Evolutionary conservation across 192 early-diverging fungal species (phyloP).

Genomic region (Phycomyces nitens): DNA sequence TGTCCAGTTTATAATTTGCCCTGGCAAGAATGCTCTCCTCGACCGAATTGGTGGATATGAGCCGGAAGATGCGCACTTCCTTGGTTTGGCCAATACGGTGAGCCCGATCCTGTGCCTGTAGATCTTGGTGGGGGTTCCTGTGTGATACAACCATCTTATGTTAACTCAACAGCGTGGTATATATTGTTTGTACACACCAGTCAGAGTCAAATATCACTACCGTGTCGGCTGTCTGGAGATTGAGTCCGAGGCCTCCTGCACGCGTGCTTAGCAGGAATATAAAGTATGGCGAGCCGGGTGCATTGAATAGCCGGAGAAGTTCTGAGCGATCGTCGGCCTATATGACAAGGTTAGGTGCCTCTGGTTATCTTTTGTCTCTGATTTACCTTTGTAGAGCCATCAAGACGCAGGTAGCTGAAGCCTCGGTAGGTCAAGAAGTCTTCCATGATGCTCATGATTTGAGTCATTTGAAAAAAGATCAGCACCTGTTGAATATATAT

Average conservation of each 20-base stretch:
- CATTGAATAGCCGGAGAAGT: constrained; percentile 82
- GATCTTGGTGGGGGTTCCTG: constrained; percentile 94
- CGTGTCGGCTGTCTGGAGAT: constrained; percentile 95
- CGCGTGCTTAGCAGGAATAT: constrained; percentile 93
- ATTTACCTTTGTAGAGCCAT: constrained; percentile 80
- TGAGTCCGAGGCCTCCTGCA: constrained; percentile 95
- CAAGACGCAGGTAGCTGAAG: constrained; percentile 77
- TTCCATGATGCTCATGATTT: constrained; percentile 96
- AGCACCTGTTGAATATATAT: constrained; percentile 40
- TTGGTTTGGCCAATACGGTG: constrained; percentile 99
- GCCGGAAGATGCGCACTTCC: constrained; percentile 91
- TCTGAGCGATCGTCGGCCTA: constrained; percentile 80
- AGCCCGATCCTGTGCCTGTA: constrained; percentile 98
- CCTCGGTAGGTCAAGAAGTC: constrained; percentile 83
- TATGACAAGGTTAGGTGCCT: no score
- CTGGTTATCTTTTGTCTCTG: no score
- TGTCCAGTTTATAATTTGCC: constrained; percentile 93
- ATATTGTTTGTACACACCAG: constrained; percentile 56
- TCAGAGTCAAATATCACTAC: constrained; percentile 98
- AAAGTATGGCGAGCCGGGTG: constrained; percentile 71
- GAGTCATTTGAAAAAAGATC: constrained; percentile 82
- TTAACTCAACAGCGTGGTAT: neutral
- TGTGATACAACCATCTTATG: neutral
- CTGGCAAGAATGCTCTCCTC: constrained; percentile 92
- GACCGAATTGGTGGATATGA: constrained; percentile 87